These are phyloP conservation scores for Colletotrichum musicola DNA, from an alignment of 2,329 filamentous ascomycete genomes.

Conservation along the genomic window DNA sequence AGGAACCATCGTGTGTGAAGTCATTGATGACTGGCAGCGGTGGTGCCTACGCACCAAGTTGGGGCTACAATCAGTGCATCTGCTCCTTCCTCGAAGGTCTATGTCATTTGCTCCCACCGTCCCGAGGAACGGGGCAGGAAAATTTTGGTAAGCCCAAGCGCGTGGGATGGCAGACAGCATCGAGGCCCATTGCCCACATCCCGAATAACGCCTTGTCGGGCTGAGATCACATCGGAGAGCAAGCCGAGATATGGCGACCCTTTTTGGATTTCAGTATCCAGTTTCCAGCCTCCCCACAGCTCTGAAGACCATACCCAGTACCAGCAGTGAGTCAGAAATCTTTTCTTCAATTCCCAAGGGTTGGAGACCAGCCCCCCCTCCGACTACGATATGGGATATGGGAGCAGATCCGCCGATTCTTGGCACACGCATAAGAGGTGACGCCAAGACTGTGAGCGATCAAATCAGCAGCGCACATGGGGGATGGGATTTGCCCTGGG, in stretches of 20 bases:
- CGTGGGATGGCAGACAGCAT: background rate
- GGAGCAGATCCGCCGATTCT: background rate
- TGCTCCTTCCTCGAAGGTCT: background rate
- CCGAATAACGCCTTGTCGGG: slow-evolving; percentile 5
- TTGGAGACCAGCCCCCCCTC: no score
- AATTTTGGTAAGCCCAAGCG: background rate
- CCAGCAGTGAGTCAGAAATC: no score
- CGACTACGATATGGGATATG: background rate
- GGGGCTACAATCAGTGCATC: background rate
- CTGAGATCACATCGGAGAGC: background rate
- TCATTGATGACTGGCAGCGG: no score
- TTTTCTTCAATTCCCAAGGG: no score
- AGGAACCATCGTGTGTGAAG: no score
- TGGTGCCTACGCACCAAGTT: no score
- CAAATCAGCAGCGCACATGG: slow-evolving; percentile 1
- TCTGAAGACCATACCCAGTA: background rate
- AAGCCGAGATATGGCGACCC: no score
- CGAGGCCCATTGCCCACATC: background rate
- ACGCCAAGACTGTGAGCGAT: background rate
- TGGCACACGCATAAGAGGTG: background rate
- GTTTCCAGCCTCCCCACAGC: background rate
- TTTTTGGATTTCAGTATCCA: no score
- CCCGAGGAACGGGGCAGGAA: background rate
- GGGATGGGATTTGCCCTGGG: background rate
- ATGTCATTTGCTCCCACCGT: background rate